Base-by-base conservation (phyloP, 768 basidiomycete species). In the Tylopilus sp. region DNA sequence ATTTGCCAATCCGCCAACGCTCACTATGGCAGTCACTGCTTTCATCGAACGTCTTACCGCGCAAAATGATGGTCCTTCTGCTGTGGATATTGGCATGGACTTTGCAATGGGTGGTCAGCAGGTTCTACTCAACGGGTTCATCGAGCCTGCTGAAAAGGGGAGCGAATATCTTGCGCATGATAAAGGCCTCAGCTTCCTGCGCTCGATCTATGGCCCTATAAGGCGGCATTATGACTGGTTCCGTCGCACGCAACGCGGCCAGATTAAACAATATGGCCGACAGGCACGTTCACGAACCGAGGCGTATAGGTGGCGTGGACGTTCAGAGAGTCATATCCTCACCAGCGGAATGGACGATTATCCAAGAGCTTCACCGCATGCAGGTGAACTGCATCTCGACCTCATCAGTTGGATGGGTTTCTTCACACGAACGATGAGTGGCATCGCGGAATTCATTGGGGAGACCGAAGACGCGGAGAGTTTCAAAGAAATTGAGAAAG, bases 281-380 rank as follows among this genome's bases (percentile, higher is more conserved):
- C 80, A 79, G 50, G 86, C 91, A 2, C 81, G 87, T n/a, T 91
- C 90, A n/a, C 77, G 86, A 46, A 83, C 83, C 1, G 94, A 98
- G 69, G 94, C 81, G 2, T 98, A 97, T 72, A 80, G 95, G 30
- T 98, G 95, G 95, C 81, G 95, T 28, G 95, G 95, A 25, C 77
- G 95, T 38, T 88, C 91, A 7, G 79, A 85, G 60, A 77, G 78
- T 23, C 93, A 95, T 69, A 88, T 98, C 35, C 73, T 98, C 50
- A 97, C 95, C 0, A 91, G 88, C 61, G 95, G 95, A 1, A 86
- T 98, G 84, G 95, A 98, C 66, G 95, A 98, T 69, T 98, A 95
- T 68, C 95, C 95, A 11, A 80, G 95, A 48, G 93, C 89, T 13
- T 82, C 85, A 23, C 88, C 95, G 6, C 91, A 94, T 62, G 78